Percentiles rank a stretch among this genome's conserved stretches.
Evolutionary conservation across 345 rosid species (phyloP).

Genomic region (Firmiana major): DNA sequence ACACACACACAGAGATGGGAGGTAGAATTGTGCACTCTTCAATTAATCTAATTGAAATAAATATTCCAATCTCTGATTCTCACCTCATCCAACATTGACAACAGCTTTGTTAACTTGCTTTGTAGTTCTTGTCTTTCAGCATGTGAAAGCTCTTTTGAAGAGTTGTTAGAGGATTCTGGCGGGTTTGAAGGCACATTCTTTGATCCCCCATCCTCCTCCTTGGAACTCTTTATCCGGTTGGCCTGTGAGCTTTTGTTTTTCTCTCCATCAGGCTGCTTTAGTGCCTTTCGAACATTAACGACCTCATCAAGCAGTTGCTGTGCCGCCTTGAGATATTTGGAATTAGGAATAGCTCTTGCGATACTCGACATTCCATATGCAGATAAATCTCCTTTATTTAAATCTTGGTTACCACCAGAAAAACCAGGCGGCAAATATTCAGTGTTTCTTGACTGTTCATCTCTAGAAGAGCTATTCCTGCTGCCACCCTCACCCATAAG

Average conservation of each 20-base stretch:
- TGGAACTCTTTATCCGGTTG: constrained; percentile 35
- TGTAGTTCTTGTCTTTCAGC: constrained; percentile 86
- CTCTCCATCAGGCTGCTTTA: constrained; percentile 63
- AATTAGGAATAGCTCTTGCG: constrained; percentile 63
- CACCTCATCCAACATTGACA: constrained; percentile 93
- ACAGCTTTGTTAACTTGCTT: constrained; percentile 77
- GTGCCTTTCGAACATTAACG: constrained; percentile 79
- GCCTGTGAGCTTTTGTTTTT: constrained; percentile 43
- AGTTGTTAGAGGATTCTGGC: constrained; percentile 35
- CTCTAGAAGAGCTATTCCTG: constrained; percentile 43
- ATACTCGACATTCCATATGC: constrained; percentile 49
- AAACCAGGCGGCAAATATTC: constrained; percentile 44
- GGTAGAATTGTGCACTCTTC: not conserved
- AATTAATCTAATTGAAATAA: not conserved
- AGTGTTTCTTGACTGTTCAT: constrained; percentile 53
- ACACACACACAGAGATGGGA: too few species aligned
- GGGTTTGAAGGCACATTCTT: constrained; percentile 36
- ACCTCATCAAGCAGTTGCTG: constrained; percentile 93
- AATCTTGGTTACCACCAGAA: constrained; percentile 45
- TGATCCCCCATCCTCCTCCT: constrained; percentile 48
- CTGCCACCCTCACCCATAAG: constrained; percentile 35
- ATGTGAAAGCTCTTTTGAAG: constrained; percentile 57
- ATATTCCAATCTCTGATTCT: not conserved
- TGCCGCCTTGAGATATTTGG: constrained; percentile 83
- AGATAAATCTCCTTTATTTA: constrained; percentile 42